Base-by-base conservation (phyloP, 345 rosid genomes). In the Eucalyptus curtisii region DNA sequence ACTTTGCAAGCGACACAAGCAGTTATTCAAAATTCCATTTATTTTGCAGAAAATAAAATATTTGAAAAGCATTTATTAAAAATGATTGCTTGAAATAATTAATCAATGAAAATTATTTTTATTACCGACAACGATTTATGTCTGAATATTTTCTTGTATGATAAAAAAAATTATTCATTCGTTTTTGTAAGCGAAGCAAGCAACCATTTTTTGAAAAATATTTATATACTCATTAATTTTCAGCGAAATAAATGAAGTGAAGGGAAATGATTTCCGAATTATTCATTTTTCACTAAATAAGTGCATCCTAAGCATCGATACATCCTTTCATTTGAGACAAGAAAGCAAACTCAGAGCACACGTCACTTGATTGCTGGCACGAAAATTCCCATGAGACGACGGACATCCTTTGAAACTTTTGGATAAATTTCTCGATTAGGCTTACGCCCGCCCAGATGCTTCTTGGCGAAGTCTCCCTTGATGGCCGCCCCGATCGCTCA, bases 211-310 rank as follows among this genome's bases (percentile, higher is more conserved):
- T 24, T 0, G 3, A 1, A 55, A 55, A 55, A 55, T 55, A 22
- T 4, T 24, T 55, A 22, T 55, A 4, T 22, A 24, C 3, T 9
- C 8, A 55, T 24, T 55, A 24, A 24, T 55, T 2, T 22, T 55
- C 61, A 9, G 12, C 1, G 0, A 55, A 55, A 55, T 24, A 55
- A 55, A 55, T 19, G 24, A 52, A 52, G 57, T 1, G 57, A 55
- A 1, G 6, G 6, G 13, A 24, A 55, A 55, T 9, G 3, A 8
- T 55, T 55, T 24, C 0, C 1, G 12, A 55, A 24, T 22, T 4
- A 55, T 22, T 55, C 61, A 55, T 10, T 55, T 10, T 55, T 25
- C 0, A 30, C 68, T 6, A 6, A 30, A 13, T 1, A 61, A 55
- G 13, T 1, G 1, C 13, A 55, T 24, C 30, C 61, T 22, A 24